Base-by-base conservation (phyloP, 2,329 filamentous ascomycete species). In the Phyllosticta citrichinensis region DNA sequence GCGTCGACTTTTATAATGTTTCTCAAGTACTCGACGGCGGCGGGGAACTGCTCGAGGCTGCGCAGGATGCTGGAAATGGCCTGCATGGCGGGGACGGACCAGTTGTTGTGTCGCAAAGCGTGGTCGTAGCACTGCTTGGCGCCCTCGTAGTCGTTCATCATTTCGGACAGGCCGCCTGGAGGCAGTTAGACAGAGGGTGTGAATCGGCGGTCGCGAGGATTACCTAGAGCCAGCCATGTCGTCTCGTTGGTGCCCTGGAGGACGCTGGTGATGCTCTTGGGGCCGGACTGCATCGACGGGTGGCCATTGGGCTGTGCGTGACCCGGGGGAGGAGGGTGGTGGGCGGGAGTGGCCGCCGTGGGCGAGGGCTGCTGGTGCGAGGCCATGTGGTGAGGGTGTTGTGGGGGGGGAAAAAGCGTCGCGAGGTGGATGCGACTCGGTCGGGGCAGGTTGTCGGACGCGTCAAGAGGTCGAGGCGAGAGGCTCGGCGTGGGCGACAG, bases 201-300 rank as follows among this genome's bases (percentile, higher is more conserved):
- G 68, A 64, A 12, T 30, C 12, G n/a, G 17, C 14, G 57, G 55
- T 52, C 11, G 52, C n/a, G 53, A 17, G 51, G 75, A 85, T 65
- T 87, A 96, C 91, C 93, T 67, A 97, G 88, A 73, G 94, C 89
- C 70, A 96, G 82, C 93, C 93, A 97, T 60, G 96, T 86, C 56
- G 83, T 81, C 76, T 97, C 93, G 69, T 96, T 97, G 70, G 93
- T 83, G 6, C 84, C 79, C 5, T 85, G 81, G 58, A 96, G 84
- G 71, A 90, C 87, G 68, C 92, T 88, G 67, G 88, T 85, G 22
- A 88, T 52, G 56, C 50, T 54, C n/a, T 55, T 55, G 17, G 24
- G 53, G 2, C 10, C 9, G 17, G 82, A 56, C 33, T 40, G 33
- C 33, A 40, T 88, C 67, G 88, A 85, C 19, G 88, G 11, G 53